Conservation (phyloP, 2,329 filamentous ascomycete genomes). For the Dactylellina haptotyla region DNA sequence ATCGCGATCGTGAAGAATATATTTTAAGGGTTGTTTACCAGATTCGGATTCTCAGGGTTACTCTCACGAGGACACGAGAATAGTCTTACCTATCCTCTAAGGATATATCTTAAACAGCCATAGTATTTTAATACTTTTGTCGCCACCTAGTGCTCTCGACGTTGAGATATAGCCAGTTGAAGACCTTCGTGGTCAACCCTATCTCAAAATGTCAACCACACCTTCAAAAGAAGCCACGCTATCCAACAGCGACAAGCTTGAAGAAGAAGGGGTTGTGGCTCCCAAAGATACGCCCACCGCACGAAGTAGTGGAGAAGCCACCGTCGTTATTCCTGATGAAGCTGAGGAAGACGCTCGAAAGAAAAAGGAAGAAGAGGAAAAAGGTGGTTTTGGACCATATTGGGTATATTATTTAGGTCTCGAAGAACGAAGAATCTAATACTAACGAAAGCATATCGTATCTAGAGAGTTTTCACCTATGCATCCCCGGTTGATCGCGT, state of each 20-base stretch:
- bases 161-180: no score
- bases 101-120: not conserved
- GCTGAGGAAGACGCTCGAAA: constrained; percentile 32
- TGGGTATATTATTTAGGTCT: constrained; percentile 14
- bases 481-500: constrained; percentile 21
- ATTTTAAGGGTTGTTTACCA: no score
- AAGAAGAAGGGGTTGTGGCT: not conserved
- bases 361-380: constrained; percentile 37
- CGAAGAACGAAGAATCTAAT: not conserved
- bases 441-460: not conserved
- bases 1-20: not conserved
- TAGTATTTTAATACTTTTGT: no score
- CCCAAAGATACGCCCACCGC: not conserved
- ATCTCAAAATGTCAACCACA: constrained; percentile 22
- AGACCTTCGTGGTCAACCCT: constrained; percentile 7
- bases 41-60: no score
- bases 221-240: not conserved
- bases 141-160: no score
- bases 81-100: no score
- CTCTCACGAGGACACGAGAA: no score
- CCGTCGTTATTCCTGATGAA: constrained; percentile 34
- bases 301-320: constrained; percentile 21
- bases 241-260: constrained; percentile 7
- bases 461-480: constrained; percentile 35
- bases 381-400: constrained; percentile 31